Percentiles rank a stretch among this genome's conserved stretches.
These are phyloP conservation scores for Orbilia quercus DNA, from an alignment of 2,329 filamentous ascomycete species.

Conservation along the genomic window DNA sequence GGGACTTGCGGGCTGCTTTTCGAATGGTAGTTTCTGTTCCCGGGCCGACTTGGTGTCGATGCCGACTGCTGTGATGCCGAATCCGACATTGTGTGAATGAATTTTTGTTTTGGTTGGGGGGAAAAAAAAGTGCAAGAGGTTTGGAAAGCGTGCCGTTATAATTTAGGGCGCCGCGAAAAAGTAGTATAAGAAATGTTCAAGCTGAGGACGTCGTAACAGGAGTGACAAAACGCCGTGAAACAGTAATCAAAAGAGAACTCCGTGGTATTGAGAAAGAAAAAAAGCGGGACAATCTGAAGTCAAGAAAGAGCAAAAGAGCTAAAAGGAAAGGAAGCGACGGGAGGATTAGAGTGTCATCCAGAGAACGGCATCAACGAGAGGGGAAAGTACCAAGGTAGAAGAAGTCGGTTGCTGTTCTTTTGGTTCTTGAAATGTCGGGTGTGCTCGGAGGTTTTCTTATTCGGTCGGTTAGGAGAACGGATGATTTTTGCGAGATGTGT, in stretches of 20 bases:
- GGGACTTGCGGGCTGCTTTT: constrained; percentile 48
- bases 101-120: constrained; percentile 4
- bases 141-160: constrained; percentile 1
- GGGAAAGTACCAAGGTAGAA: constrained; percentile 41
- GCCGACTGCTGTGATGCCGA: constrained; percentile 8
- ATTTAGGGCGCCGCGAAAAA: not conserved
- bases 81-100: constrained; percentile 41
- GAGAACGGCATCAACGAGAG: constrained; percentile 3
- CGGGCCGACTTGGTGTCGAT: constrained; percentile 46
- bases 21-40: constrained; percentile 30
- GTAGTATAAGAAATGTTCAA: too few relatives aligned
- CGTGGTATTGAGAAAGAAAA: constrained; percentile 4
- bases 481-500: constrained; percentile 7
- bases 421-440: constrained; percentile 19
- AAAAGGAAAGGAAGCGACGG: constrained; percentile 32
- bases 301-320: constrained; percentile 29
- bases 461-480: constrained; percentile 12
- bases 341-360: constrained; percentile 54
- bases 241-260: constrained; percentile 10
- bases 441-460: constrained; percentile 13
- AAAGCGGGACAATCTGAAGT: constrained; percentile 27
- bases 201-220: constrained; percentile 18
- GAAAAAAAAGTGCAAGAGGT: constrained; percentile 1
- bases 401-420: constrained; percentile 17
- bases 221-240: constrained; percentile 39